phyloP scores from a whole-genome alignment of 148 eudicot genomes.

The Tetragonia tetragonoides region DNA sequence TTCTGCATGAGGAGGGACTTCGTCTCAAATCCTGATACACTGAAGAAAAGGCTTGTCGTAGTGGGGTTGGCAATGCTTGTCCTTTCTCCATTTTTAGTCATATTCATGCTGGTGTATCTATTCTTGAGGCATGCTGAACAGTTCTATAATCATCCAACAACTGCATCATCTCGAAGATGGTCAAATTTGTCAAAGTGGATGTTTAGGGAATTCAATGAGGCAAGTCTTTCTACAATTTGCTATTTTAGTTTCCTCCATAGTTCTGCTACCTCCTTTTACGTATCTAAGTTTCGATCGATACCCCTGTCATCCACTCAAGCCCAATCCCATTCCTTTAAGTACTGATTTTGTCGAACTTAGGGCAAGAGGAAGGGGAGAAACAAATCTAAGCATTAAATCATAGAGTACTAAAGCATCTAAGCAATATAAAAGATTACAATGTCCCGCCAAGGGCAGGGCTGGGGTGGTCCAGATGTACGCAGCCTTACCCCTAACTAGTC shows the following conservation, averaged over 20 bases:
- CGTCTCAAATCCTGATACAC: constrained; percentile 61
- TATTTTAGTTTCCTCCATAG: neutral
- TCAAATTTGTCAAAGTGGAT: constrained; percentile 92
- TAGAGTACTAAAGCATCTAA: too few relatives aligned
- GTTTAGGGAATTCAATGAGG: constrained; percentile 95
- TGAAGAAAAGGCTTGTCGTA: constrained; percentile 81
- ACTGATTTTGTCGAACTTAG: too few relatives aligned
- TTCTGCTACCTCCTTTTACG: neutral
- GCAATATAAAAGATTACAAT: too few relatives aligned
- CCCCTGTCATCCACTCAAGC: too few relatives aligned
- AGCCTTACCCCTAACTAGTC: too few relatives aligned
- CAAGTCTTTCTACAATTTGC: constrained; percentile 29
- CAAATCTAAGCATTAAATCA: too few relatives aligned
- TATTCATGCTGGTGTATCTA: constrained; percentile 96
- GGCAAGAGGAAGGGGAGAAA: too few relatives aligned
- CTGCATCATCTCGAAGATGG: constrained; percentile 97
- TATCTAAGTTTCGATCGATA: neutral
- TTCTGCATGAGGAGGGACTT: constrained; percentile 75
- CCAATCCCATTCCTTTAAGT: too few relatives aligned
- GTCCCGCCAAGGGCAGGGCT: too few relatives aligned
- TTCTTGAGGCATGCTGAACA: constrained; percentile 97
- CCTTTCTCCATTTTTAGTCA: constrained; percentile 87
- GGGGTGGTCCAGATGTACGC: too few relatives aligned
- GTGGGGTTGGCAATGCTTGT: constrained; percentile 84
- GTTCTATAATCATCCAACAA: constrained; percentile 91